phyloP scores from a whole-genome alignment of 768 basidiomycete genomes.

The Trametopsis cervina region DNA sequence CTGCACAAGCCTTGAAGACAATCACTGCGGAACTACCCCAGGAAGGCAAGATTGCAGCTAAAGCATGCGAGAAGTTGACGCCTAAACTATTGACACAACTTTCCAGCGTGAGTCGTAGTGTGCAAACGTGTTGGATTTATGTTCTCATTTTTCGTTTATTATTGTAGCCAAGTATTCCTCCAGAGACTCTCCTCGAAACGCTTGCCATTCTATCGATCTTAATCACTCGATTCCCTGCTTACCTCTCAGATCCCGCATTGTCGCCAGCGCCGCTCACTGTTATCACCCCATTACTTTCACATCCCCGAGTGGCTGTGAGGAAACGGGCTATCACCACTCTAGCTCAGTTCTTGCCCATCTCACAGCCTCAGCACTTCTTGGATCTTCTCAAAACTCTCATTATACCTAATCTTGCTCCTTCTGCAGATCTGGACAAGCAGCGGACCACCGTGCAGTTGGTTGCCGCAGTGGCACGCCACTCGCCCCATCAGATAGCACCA shows the following conservation, averaged over 20 bases:
- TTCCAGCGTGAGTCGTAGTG: conserved; percentile 48
- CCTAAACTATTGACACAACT: conserved; percentile 79
- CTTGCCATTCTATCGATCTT: conserved; percentile 84
- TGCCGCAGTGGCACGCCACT: conserved; percentile 72
- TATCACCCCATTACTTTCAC: conserved; percentile 66
- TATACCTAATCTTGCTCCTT: conserved; percentile 46
- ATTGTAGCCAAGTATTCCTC: conserved; percentile 54
- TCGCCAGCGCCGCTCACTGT: conserved; percentile 56
- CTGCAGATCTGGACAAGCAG: conserved; percentile 59
- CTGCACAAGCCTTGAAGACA: conserved; percentile 80
- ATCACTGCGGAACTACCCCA: conserved; percentile 87
- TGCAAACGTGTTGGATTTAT: background rate
- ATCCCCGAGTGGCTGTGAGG: conserved; percentile 76
- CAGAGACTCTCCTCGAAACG: conserved; percentile 79
- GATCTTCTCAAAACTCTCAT: conserved; percentile 54
- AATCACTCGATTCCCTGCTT: conserved; percentile 74
- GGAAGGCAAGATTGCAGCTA: conserved; percentile 70
- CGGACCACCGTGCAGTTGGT: conserved; percentile 74
- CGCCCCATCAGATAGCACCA: conserved; percentile 58
- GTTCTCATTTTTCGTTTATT: background rate
- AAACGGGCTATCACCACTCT: conserved; percentile 88
- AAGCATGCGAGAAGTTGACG: conserved; percentile 77
- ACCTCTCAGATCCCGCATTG: conserved; percentile 48
- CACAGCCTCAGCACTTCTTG: conserved; percentile 53
- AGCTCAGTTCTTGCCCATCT: conserved; percentile 76